Evolutionary conservation across 768 basidiomycete genomes (phyloP).

Genomic region (Mrakia blollopis): DNA sequence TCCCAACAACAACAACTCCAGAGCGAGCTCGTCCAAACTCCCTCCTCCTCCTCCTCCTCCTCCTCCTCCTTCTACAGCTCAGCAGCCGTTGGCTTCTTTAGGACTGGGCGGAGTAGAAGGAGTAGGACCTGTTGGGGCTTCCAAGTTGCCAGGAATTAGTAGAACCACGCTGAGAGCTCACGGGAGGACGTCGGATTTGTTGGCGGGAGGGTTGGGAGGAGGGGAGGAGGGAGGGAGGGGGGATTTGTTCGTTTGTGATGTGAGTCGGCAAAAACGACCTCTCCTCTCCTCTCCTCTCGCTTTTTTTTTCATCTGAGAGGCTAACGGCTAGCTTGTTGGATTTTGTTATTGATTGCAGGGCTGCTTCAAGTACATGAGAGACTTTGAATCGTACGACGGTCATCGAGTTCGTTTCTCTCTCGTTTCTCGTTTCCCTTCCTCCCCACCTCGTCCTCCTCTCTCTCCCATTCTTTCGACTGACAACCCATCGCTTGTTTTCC

Average conservation of each 20-base stretch:
- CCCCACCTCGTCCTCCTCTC: no score
- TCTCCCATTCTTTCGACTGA: neutral
- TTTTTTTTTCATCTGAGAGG: neutral
- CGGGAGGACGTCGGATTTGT: slow-evolving; percentile 63
- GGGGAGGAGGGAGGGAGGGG: slow-evolving; percentile 40
- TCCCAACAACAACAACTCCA: neutral
- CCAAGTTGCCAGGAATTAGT: slow-evolving; percentile 45
- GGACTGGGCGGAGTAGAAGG: neutral
- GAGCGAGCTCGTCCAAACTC: no score
- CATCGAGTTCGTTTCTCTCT: slow-evolving; percentile 53
- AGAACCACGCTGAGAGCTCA: slow-evolving; percentile 58
- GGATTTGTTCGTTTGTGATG: slow-evolving; percentile 43
- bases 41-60: no score
- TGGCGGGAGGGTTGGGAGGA: slow-evolving; percentile 36
- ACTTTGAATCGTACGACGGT: slow-evolving; percentile 60
- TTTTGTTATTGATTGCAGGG: slow-evolving; percentile 59
- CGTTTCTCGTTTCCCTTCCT: slow-evolving; percentile 1
- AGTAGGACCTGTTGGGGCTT: neutral
- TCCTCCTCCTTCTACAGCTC: no score
- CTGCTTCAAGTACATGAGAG: slow-evolving; percentile 96
- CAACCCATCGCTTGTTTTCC: neutral
- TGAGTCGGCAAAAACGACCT: no score
- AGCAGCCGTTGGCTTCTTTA: no score
- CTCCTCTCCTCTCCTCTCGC: neutral
- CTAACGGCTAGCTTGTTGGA: neutral